Evolutionary conservation across 306 rosid genomes (phyloP).

Genomic region (Styphnolobium japonicum): DNA sequence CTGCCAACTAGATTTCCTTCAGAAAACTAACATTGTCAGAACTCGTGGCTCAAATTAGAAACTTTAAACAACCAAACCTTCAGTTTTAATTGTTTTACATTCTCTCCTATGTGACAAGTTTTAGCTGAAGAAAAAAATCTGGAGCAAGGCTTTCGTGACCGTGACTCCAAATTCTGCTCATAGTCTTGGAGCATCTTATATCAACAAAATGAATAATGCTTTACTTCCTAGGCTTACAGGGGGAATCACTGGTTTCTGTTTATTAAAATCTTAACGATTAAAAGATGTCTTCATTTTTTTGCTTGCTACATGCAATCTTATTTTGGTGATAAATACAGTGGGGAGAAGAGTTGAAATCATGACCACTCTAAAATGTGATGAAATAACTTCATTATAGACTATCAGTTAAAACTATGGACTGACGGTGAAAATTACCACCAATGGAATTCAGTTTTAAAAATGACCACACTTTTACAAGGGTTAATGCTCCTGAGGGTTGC

Average conservation of each 20-base stretch:
- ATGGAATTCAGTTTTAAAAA: neutral
- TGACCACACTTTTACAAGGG: neutral
- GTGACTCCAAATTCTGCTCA: neutral
- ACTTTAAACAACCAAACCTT: neutral
- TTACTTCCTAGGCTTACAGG: conserved; percentile 4
- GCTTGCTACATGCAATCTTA: conserved; percentile 2
- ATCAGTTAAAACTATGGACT: neutral
- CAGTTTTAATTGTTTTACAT: neutral
- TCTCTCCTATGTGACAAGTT: neutral
- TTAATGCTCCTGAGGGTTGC: conserved; percentile 5
- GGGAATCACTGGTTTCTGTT: neutral
- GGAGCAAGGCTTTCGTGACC: neutral
- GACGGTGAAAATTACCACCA: conserved; percentile 2
- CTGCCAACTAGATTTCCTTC: too few relatives aligned
- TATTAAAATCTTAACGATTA: conserved; percentile 5
- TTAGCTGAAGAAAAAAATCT: neutral
- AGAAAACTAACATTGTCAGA: neutral
- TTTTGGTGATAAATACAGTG: neutral
- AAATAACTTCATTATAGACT: conserved; percentile 9
- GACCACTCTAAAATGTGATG: neutral
- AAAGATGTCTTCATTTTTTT: neutral
- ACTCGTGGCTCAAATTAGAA: neutral
- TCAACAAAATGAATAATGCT: neutral
- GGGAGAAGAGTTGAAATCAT: neutral
- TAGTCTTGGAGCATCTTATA: neutral